Conservation (phyloP, 352 stramenopile species). For the Pythium dissimile region DNA sequence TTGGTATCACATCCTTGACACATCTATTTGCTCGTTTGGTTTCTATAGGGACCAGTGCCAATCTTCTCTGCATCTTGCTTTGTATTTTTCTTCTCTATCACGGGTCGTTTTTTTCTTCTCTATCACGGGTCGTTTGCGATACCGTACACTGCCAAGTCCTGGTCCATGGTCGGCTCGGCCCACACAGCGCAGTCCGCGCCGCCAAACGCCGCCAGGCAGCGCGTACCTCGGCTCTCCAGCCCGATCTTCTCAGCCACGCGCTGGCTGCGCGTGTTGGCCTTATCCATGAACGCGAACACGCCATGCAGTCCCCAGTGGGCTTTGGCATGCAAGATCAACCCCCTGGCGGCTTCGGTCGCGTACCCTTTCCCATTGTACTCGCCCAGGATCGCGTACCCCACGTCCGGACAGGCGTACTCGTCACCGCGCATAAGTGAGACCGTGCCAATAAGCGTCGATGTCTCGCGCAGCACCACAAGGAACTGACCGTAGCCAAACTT, state of each 20-base stretch:
- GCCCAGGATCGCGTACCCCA: constrained; percentile 16
- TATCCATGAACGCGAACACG: constrained; percentile 20
- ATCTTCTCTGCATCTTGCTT: too few relatives aligned
- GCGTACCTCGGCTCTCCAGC: constrained; percentile 1
- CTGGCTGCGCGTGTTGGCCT: constrained; percentile 11
- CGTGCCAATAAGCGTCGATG: constrained; percentile 7
- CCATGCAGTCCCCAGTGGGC: constrained; percentile 7
- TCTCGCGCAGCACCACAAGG: constrained; percentile 12
- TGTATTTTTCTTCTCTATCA: too few relatives aligned
- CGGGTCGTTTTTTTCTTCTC: too few relatives aligned
- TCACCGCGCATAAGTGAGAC: constrained; percentile 20
- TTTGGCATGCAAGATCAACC: constrained; percentile 13
- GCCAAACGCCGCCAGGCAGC: constrained; percentile 7
- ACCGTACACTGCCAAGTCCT: constrained; percentile 13
- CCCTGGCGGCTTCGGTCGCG: constrained; percentile 14
- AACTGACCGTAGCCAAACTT: constrained; percentile 23
- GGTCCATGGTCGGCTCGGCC: constrained; percentile 11
- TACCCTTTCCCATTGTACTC: constrained; percentile 18
- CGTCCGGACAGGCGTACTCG: constrained; percentile 8
- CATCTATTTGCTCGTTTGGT: too few relatives aligned
- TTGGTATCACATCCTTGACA: too few relatives aligned
- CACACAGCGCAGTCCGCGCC: constrained; percentile 6
- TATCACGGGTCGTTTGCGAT: constrained; percentile 2
- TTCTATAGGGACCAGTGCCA: too few relatives aligned
- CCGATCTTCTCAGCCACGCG: constrained; percentile 20